Evolutionary conservation across 2,329 filamentous ascomycete genomes (phyloP), one percentile per base, ranked within the genome.

Genomic region (Epichloe coenophiala): DNA sequence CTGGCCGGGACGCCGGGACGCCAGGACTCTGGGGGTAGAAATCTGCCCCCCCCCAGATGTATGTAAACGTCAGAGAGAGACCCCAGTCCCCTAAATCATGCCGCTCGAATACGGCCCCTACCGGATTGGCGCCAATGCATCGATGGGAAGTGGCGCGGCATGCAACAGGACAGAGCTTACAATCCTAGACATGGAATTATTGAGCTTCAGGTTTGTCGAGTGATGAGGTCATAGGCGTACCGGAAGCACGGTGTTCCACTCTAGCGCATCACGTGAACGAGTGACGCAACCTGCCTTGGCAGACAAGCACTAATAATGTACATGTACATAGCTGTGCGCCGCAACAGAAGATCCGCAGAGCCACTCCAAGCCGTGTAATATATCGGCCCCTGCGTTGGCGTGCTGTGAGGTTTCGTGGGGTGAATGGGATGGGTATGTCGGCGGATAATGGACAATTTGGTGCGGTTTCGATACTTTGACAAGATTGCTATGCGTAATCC

Each of bases 221-320:
- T 46, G 45, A 37, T 49, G 47, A 49, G n/a, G 47, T 49, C 47
- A 49, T 49, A 21, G 38, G 19, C 37, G 19, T n/a, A 23, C 37
- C 36, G 17, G 46, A 17, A 31, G 38, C 36, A 48, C 23, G 2
- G 17, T 45, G 23, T 45, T 45, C 42, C 46, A 41, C 27, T 31
- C 11, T 12, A n/a, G 3, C 17, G 19, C 33, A n/a, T 43, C 47
- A 49, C 47, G 47, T 49, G 47, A 43, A 2, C 13, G 4, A 9
- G 12, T 46, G 45, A 46, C 33, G 45, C 38, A 46, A 8, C 11
- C 33, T 36, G 45, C n/a, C n/a, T 23, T 49, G 39, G 47, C 47
- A 49, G 15, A 45, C 23, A 31, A 31, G 27, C 27, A 31, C 27
- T 1, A 27, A 2, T 23, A 19, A 21, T 21, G 4, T 4, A 21